Evolutionary conservation across 1,139 yeast species (phyloP), one percentile per base, ranked within the genome.

Genomic region (Suhomyces terraborum): DNA sequence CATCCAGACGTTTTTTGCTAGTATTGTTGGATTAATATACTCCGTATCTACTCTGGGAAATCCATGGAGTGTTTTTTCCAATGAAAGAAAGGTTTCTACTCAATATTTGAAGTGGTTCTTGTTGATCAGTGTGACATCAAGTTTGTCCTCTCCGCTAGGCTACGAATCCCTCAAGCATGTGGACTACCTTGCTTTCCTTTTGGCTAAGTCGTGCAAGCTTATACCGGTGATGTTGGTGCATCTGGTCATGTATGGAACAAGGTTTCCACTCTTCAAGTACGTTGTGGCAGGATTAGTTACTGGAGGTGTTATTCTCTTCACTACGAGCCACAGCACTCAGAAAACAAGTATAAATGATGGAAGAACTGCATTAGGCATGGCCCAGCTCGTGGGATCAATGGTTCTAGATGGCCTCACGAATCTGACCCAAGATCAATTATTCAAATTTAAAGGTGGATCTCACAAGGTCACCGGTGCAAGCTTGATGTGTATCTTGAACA

Each of bases 151-250:
- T 1, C 97, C 97, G 3, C 62, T 86, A 51, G 86, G 95, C 26
- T 77, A 86, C 62, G 70, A 82, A 46, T 80, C 96, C 9, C 69
- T 93, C 48, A 73, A 77, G 39, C 88, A 93, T 58, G 94, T 93
- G 32, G 96, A 88, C 59, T 93, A 88, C 58, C 70, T 93, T 56
- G 85, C 95, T 0, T 84, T 80, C 53, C 75, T 93, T 51, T 73
- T 93, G 47, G 96, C 97, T 28, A 93, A 93, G 60, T 85, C 96
- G 38, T 93, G 98, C 61, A 93, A 93, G 57, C 74, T 93, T 59
- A 80, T 93, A 24, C 99, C 99, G 0, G 95, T 91, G 18, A 83
- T 93, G 85, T 61, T 87, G 25, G 84, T 93, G 3, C 97, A 89
- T 56, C 66, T 84, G 47, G 53, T 82, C n/a, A 58, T 87, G 18